phyloP scores from a whole-genome alignment of 2,329 filamentous ascomycete species.

The Penicillium aurantiogriseum region DNA sequence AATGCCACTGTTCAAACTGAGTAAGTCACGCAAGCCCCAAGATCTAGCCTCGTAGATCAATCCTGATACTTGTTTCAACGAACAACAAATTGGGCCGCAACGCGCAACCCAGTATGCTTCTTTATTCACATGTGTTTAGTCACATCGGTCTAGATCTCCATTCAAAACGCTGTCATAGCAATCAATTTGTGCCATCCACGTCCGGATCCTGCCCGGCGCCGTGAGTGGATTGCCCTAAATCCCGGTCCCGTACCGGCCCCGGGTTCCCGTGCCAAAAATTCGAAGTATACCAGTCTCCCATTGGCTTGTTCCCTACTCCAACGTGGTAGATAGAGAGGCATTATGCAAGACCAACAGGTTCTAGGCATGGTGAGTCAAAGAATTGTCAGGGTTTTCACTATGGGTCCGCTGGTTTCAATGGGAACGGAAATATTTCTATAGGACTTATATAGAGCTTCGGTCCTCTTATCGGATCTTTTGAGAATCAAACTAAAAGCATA shows the following conservation, averaged over 20 bases:
- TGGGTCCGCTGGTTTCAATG: conserved; percentile 7
- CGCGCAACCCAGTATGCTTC: conserved; percentile 5
- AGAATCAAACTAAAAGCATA: conserved; percentile 1
- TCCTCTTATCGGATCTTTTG: background rate
- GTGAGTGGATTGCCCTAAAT: conserved; percentile 12
- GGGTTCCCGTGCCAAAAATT: conserved; percentile 15
- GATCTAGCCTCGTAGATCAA: conserved; percentile 5
- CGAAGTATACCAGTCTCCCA: conserved; percentile 18
- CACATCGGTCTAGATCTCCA: background rate
- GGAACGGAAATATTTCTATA: background rate
- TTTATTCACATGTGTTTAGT: conserved; percentile 13
- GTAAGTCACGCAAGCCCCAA: background rate
- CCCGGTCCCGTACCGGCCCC: conserved; percentile 23
- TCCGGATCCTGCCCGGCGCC: conserved; percentile 26
- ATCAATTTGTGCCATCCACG: conserved; percentile 10
- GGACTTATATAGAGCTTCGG: conserved; percentile 16
- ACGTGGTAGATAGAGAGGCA: conserved; percentile 18
- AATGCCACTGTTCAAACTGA: background rate
- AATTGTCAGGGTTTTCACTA: conserved; percentile 6
- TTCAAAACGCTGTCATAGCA: background rate
- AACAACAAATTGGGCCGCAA: conserved; percentile 17
- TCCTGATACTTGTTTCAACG: background rate
- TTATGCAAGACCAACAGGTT: conserved; percentile 14
- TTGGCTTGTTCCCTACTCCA: conserved; percentile 17
- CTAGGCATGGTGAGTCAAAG: conserved; percentile 23